phyloP scores from a whole-genome alignment of 2,329 filamentous ascomycete species.

The Monosporascus cannonballus region DNA sequence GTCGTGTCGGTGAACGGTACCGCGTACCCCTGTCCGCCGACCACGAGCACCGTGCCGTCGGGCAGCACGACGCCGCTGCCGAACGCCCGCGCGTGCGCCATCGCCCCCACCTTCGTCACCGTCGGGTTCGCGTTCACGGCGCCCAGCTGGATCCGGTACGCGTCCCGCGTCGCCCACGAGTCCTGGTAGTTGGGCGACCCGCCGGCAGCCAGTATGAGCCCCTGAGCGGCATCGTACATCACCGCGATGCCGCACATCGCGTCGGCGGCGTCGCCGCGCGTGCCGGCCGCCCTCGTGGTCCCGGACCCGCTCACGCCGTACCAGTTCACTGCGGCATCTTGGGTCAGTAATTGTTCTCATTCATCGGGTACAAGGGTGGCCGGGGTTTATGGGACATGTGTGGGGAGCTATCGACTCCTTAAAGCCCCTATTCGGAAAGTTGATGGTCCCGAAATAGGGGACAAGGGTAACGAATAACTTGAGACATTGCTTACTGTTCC shows the following conservation, averaged over 20 bases:
- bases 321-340: slow-evolving; percentile 38
- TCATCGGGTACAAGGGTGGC: no score
- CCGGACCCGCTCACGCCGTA: slow-evolving; percentile 38
- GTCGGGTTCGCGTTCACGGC: slow-evolving; percentile 13
- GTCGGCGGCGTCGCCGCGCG: slow-evolving; percentile 34
- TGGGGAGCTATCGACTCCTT: no score
- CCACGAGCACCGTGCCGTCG: slow-evolving; percentile 34
- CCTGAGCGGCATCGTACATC: slow-evolving; percentile 45
- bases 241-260: slow-evolving; percentile 45
- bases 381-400: no score
- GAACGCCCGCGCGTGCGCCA: slow-evolving; percentile 32
- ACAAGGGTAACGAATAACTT: no score
- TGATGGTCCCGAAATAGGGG: no score
- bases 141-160: slow-evolving; percentile 39
- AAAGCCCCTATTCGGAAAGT: no score
- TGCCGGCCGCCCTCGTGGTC: slow-evolving; percentile 32
- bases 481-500: neutral
- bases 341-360: no score
- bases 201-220: slow-evolving; percentile 45
- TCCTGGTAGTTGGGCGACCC: slow-evolving; percentile 38
- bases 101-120: slow-evolving; percentile 28
- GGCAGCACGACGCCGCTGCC: slow-evolving; percentile 36
- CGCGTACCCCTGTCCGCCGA: slow-evolving; percentile 31
- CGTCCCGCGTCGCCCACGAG: slow-evolving; percentile 31
- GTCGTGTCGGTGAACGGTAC: slow-evolving; percentile 32